phyloP scores from a whole-genome alignment of 2,329 filamentous ascomycete genomes.

The Blumeria graminis region DNA sequence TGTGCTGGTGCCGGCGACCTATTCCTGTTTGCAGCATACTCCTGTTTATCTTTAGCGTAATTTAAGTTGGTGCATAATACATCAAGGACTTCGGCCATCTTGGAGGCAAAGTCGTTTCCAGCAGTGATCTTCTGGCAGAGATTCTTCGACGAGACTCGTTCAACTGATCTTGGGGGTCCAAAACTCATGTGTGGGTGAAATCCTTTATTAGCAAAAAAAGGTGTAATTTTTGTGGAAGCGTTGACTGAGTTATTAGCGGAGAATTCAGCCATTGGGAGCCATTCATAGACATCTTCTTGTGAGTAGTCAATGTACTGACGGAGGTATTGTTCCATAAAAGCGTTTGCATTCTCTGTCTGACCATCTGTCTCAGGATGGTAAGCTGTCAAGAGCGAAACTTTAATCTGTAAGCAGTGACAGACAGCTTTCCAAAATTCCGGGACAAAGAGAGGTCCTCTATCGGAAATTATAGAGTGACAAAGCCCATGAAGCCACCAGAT shows the following conservation, averaged over 20 bases:
- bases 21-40: not conserved
- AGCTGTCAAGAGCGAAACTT: conserved; percentile 2
- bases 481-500: conserved; percentile 2
- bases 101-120: not conserved
- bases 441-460: conserved; percentile 5
- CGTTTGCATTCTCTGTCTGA: conserved; percentile 5
- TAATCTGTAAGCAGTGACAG: not conserved
- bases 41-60: not conserved
- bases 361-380: conserved; percentile 6
- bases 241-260: conserved; percentile 4
- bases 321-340: not conserved
- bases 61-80: not conserved
- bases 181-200: conserved; percentile 3
- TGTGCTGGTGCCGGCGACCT: not conserved
- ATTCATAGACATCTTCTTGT: conserved; percentile 5
- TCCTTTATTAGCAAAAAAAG: conserved; percentile 5
- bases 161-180: not conserved
- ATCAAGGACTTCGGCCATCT: not conserved
- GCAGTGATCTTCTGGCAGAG: not conserved
- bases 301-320: conserved; percentile 3
- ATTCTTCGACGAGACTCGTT: not conserved
- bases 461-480: conserved; percentile 3
- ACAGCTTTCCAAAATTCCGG: conserved; percentile 4
- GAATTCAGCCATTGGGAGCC: conserved; percentile 5
- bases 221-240: conserved; percentile 3